phyloP scores from a whole-genome alignment of 257 asterid species.

The Perilla frutescens region DNA sequence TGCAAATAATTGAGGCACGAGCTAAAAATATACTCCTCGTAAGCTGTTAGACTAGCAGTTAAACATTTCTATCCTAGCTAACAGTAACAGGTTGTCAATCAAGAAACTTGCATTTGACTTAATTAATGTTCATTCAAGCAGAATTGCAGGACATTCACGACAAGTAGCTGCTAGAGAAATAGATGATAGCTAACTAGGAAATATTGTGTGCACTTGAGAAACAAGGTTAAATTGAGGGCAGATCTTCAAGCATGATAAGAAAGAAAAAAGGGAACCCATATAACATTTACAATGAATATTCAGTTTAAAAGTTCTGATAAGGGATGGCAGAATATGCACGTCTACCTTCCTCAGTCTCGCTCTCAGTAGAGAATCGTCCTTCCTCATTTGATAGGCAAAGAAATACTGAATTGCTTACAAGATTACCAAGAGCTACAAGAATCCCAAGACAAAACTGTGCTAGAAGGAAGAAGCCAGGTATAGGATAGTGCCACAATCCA shows the following conservation, averaged over 20 bases:
- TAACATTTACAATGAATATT: background rate
- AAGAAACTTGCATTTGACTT: background rate
- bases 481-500: slow-evolving; percentile 98
- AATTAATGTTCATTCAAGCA: too few relatives aligned
- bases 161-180: too few relatives aligned
- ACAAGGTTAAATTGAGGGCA: background rate
- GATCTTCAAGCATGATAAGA: background rate
- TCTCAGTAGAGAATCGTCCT: slow-evolving; percentile 57
- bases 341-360: slow-evolving; percentile 75
- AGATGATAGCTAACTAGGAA: too few relatives aligned
- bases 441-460: slow-evolving; percentile 97
- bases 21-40: background rate
- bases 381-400: slow-evolving; percentile 84
- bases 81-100: background rate
- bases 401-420: slow-evolving; percentile 90
- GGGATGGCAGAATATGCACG: slow-evolving; percentile 10
- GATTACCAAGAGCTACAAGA: slow-evolving; percentile 97
- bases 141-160: too few relatives aligned
- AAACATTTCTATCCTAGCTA: slow-evolving; percentile 5
- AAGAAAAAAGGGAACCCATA: background rate
- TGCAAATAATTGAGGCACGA: background rate
- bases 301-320: too few relatives aligned
- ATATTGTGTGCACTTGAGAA: too few relatives aligned
- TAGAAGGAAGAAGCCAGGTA: slow-evolving; percentile 93
- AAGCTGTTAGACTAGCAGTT: background rate